Base-by-base conservation (phyloP, 108 stramenopile species). In the Skeletonema tropicum region DNA sequence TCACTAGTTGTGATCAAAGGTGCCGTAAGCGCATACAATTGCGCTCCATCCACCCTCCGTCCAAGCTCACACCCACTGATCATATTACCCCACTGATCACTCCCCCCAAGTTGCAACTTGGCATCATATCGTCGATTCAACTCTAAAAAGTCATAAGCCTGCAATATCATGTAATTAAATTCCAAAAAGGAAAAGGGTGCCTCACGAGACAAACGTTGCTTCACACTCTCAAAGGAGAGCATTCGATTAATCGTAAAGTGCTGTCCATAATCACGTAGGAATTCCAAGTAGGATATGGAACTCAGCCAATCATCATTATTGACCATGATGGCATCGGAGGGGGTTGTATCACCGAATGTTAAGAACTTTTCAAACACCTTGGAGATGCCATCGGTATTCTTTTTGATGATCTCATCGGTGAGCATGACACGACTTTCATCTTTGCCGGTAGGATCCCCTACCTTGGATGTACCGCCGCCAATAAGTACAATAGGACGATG, bases 41-140 rank as follows among this genome's bases (percentile, higher is more conserved):
- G 92, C 10, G 79, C 92, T 30, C 85, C 81, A 60, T 94, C 97
- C 26, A 94, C 86, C 19, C 93, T 73, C 21, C 98, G 84, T 23
- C 92, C 96, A 15, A 99, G 83, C 71, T 99, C 99, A 8, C 96
- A 90, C 13, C 99, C 99, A 36, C 83, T 75, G 31, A 97, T 85
- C 85, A 99, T 99, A 74, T 99, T 99, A 3, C 99, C 99, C 99
- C 99, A 99, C 78, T 99, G 99, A 85, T 99, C 99, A 31, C 89
- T 91, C 36, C 99, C 99, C 12, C 99, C 99, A 49, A 99, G 74
- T 76, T 99, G 99, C 71, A 99, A 73, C 17, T 71, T 65, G 6
- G 91, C 91, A 60, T 82, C 83, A 67, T 96, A 74, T 30, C 94
- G 72, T 64, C 96, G 84, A 80, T 90, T 83, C 32, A 99, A 80